These are phyloP conservation scores for Diphasiastrum complanatum DNA, from an alignment of 83 land plant genomes.

Conservation along the genomic window DNA sequence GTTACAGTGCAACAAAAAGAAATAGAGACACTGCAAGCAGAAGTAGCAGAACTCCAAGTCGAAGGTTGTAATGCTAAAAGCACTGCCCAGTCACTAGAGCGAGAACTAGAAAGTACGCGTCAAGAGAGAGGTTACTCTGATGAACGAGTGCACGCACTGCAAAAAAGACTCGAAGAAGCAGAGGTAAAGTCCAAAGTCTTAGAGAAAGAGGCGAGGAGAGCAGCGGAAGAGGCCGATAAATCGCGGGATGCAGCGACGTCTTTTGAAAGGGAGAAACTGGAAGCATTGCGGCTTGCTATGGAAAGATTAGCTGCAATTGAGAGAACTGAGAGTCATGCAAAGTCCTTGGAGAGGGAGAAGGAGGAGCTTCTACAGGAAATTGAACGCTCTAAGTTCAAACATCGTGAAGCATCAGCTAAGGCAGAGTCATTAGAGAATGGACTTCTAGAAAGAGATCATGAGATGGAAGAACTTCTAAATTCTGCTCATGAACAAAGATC, in stretches of 20 bases:
- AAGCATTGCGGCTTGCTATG: conserved; percentile 3
- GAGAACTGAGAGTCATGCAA: conserved; percentile 5
- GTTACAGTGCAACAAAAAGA: no score
- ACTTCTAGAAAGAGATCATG: conserved; percentile 26
- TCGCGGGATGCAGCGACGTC: background rate
- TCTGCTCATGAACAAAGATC: conserved; percentile 23
- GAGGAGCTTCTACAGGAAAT: conserved; percentile 18
- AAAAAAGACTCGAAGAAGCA: background rate
- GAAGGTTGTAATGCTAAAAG: no score
- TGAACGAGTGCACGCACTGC: background rate
- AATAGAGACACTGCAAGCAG: no score
- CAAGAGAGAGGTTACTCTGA: no score
- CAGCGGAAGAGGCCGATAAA: background rate
- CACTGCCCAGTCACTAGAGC: no score
- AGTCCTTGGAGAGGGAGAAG: conserved; percentile 25
- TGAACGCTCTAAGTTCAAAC: conserved; percentile 12
- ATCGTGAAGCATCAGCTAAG: conserved; percentile 21
- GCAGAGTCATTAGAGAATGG: conserved; percentile 14
- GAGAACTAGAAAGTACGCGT: no score
- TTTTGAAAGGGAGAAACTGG: background rate
- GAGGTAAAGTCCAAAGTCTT: background rate
- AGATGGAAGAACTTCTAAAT: conserved; percentile 12
- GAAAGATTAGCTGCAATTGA: conserved; percentile 23
- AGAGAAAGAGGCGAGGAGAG: conserved; percentile 9
- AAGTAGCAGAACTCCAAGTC: no score